Evolutionary conservation across 345 rosid species (phyloP).

Genomic region (Moricandia moricandioides): DNA sequence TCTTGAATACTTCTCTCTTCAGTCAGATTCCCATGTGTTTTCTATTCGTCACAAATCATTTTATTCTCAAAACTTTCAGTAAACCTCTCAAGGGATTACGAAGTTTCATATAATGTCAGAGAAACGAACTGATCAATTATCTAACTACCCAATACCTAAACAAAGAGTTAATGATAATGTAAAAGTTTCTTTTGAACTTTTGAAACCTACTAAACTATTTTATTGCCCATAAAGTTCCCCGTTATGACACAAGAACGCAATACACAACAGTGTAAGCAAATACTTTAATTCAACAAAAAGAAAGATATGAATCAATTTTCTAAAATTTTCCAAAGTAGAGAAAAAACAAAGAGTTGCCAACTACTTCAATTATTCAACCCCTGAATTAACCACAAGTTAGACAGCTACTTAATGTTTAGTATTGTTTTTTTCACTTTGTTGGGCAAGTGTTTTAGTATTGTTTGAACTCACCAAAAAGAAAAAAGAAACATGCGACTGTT

Average conservation of each 20-base stretch:
- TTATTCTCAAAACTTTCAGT: background rate
- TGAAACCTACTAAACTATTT: slow-evolving; percentile 27
- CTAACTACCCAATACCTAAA: slow-evolving; percentile 7
- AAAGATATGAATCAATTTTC: background rate
- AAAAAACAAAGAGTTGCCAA: slow-evolving; percentile 16
- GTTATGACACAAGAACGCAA: slow-evolving; percentile 13
- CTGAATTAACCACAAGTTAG: background rate
- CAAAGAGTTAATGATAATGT: background rate
- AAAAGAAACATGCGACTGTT: background rate
- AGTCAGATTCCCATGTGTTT: background rate
- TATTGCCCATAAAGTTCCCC: slow-evolving; percentile 26
- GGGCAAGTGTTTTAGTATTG: background rate
- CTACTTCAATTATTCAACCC: slow-evolving; percentile 17
- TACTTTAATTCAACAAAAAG: background rate
- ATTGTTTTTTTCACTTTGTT: background rate
- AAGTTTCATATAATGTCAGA: background rate
- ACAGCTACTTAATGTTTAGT: background rate
- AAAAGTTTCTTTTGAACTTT: slow-evolving; percentile 17
- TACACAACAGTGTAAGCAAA: slow-evolving; percentile 16
- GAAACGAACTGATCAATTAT: background rate
- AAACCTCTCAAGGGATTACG: background rate
- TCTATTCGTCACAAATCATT: background rate
- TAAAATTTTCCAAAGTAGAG: background rate
- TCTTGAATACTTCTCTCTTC: background rate
- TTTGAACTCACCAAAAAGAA: background rate